Conservation (phyloP, 2,329 filamentous ascomycete genomes). For the Clarireedia monteithiana region DNA sequence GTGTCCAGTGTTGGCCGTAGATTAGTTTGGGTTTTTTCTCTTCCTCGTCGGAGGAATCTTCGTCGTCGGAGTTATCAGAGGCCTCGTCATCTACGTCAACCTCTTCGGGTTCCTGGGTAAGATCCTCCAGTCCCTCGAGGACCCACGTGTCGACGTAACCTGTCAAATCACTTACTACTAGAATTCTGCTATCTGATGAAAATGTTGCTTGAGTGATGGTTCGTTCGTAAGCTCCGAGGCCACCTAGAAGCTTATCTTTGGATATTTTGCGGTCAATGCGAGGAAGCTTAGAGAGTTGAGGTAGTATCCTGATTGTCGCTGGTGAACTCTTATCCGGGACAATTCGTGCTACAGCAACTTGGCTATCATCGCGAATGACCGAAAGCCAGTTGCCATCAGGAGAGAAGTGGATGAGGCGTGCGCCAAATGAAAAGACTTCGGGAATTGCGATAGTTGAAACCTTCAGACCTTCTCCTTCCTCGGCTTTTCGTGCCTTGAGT, state of each 20-base stretch:
- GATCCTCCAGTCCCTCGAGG: slow-evolving; percentile 50
- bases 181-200: slow-evolving; percentile 68
- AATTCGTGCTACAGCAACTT: slow-evolving; percentile 46
- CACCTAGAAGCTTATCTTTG: slow-evolving; percentile 51
- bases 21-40: slow-evolving; percentile 39
- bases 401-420: slow-evolving; percentile 61
- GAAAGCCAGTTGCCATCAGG: slow-evolving; percentile 64
- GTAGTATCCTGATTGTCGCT: slow-evolving; percentile 36
- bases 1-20: slow-evolving; percentile 64
- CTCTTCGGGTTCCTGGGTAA: slow-evolving; percentile 31
- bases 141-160: slow-evolving; percentile 87
- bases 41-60: slow-evolving; percentile 36
- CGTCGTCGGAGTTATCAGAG: slow-evolving; percentile 32
- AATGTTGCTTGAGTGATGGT: slow-evolving; percentile 69
- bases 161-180: slow-evolving; percentile 73
- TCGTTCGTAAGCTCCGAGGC: slow-evolving; percentile 68
- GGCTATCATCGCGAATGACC: slow-evolving; percentile 53
- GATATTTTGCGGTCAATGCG: slow-evolving; percentile 47
- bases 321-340: slow-evolving; percentile 29
- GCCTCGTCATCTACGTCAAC: slow-evolving; percentile 31
- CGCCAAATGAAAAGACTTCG: slow-evolving; percentile 51
- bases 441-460: slow-evolving; percentile 65
- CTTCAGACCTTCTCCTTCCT: slow-evolving; percentile 51
- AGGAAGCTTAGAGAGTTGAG: slow-evolving; percentile 38
- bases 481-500: slow-evolving; percentile 45